Evolutionary conservation across 352 stramenopile genomes (phyloP).

Genomic region (Achlya hypogyna): DNA sequence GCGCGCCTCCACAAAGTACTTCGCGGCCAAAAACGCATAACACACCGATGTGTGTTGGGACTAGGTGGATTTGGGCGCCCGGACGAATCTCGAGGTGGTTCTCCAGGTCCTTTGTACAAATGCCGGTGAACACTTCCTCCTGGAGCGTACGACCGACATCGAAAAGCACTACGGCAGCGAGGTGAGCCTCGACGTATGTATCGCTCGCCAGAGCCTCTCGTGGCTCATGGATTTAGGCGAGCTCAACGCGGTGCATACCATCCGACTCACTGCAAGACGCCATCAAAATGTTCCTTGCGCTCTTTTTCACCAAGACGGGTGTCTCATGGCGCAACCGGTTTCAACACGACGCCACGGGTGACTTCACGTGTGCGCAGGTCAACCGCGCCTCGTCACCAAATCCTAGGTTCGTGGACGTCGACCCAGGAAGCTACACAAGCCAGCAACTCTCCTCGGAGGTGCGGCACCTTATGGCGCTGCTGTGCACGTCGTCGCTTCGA

Average conservation of each 20-base stretch:
- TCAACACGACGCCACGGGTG: neutral
- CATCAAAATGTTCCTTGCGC: neutral
- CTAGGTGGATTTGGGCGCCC: neutral
- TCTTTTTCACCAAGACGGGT: neutral
- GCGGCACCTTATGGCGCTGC: neutral
- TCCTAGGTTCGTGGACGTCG: neutral
- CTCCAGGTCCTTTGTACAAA: neutral
- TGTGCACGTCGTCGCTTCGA: neutral
- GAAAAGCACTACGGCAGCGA: neutral
- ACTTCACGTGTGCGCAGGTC: neutral
- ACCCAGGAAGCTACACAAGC: neutral
- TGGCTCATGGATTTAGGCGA: neutral
- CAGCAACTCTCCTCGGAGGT: neutral
- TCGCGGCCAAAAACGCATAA: neutral
- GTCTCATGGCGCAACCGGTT: neutral
- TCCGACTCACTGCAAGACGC: neutral
- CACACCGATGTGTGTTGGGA: neutral
- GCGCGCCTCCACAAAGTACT: neutral
- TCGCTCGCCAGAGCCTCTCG: neutral
- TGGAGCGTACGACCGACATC: neutral
- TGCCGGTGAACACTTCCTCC: neutral
- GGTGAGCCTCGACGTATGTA: neutral
- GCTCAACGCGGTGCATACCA: neutral
- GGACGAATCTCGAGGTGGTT: neutral
- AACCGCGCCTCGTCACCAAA: neutral